Conservation (phyloP, 2,329 filamentous ascomycete genomes). For the Aspergillus tamarii region DNA sequence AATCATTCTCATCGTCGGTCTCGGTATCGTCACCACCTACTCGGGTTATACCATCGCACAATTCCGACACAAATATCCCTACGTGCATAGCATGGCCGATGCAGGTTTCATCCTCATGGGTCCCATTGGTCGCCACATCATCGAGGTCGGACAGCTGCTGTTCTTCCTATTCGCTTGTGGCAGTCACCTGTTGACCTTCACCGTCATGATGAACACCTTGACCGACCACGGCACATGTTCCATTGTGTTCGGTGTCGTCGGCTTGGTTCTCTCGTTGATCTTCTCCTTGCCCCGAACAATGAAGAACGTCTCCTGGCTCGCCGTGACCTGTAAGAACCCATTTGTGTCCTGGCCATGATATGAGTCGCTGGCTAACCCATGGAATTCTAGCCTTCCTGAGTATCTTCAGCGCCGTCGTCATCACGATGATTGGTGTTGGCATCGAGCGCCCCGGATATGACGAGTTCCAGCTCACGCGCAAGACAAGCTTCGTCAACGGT, state of each 20-base stretch:
- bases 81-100: conserved; percentile 68
- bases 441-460: conserved; percentile 48
- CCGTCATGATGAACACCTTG: conserved; percentile 68
- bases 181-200: conserved; percentile 71
- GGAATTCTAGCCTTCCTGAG: conserved; percentile 59
- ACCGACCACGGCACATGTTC: conserved; percentile 65
- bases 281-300: conserved; percentile 66
- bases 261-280: conserved; percentile 60
- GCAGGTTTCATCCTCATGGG: conserved; percentile 67
- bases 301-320: conserved; percentile 64
- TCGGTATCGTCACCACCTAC: conserved; percentile 61
- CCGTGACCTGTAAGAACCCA: conserved; percentile 54
- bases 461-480: conserved; percentile 40
- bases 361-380: background rate
- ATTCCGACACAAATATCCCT: conserved; percentile 59
- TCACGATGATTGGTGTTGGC: conserved; percentile 69
- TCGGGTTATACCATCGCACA: conserved; percentile 63
- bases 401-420: conserved; percentile 64
- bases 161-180: conserved; percentile 71
- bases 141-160: conserved; percentile 64
- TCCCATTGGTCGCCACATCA: conserved; percentile 61
- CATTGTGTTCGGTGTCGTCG: conserved; percentile 63
- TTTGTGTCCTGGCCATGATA: background rate
- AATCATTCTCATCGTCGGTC: conserved; percentile 56
- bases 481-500: conserved; percentile 54